Percentiles rank a stretch among this genome's conserved stretches.
These are phyloP conservation scores for Phytopythium oedochilum DNA, from an alignment of 352 stramenopile genomes.

Conservation along the genomic window DNA sequence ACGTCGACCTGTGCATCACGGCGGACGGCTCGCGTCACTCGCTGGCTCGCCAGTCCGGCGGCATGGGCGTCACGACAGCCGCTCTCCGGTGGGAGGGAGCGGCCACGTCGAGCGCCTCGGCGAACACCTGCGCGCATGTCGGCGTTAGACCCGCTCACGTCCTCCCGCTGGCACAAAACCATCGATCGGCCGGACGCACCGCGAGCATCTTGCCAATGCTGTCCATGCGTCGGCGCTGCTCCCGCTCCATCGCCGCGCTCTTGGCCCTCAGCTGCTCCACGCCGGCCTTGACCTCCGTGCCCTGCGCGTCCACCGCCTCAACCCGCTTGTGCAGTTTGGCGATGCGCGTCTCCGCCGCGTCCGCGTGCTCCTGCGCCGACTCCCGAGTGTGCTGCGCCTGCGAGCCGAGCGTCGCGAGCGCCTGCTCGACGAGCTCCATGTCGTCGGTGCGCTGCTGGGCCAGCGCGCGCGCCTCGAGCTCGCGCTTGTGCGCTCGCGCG, in stretches of 20 bases:
- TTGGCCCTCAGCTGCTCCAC: conserved; percentile 57
- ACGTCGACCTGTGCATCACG: not conserved
- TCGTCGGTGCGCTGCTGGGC: conserved; percentile 62
- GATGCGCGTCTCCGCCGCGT: conserved; percentile 31
- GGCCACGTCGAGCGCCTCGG: conserved; percentile 63
- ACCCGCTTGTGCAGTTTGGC: conserved; percentile 49
- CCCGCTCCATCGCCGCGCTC: conserved; percentile 49
- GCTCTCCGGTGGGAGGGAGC: conserved; percentile 1
- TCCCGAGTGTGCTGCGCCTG: conserved; percentile 55
- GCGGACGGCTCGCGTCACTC: conserved; percentile 1
- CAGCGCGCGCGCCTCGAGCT: conserved; percentile 29
- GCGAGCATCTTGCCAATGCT: conserved; percentile 76
- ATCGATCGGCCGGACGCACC: conserved; percentile 17
- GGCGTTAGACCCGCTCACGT: not conserved
- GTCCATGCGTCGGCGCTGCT: conserved; percentile 68
- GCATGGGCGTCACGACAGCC: not conserved
- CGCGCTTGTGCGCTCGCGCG: conserved; percentile 29
- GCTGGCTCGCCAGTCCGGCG: not conserved
- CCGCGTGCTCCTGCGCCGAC: conserved; percentile 47
- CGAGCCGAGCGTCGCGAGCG: conserved; percentile 54
- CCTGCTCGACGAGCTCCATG: conserved; percentile 72
- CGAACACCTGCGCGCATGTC: conserved; percentile 39
- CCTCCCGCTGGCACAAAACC: not conserved
- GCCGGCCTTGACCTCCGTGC: conserved; percentile 18
- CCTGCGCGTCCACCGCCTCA: conserved; percentile 45